phyloP scores from a whole-genome alignment of 208 protist genomes.

The Lotmaria passim region DNA sequence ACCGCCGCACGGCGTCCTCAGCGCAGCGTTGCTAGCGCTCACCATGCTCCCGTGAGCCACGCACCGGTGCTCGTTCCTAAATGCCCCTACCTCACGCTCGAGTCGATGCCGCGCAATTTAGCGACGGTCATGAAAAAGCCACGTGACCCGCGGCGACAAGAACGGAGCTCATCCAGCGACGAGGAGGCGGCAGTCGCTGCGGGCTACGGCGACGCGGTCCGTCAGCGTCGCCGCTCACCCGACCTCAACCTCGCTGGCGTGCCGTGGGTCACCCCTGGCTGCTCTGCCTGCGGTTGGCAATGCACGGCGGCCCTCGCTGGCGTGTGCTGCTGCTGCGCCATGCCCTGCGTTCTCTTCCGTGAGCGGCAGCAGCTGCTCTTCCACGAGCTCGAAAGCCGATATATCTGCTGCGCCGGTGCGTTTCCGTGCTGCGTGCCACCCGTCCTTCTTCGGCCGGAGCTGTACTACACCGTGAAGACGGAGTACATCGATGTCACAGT shows the following conservation, averaged over 20 bases:
- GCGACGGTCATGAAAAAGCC: neutral
- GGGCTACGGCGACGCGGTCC: neutral
- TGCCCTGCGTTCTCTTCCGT: slow-evolving; percentile 47
- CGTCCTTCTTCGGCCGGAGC: slow-evolving; percentile 43
- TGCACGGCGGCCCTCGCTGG: slow-evolving; percentile 29
- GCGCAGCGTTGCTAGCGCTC: neutral
- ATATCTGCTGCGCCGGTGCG: slow-evolving; percentile 51
- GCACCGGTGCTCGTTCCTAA: slow-evolving; percentile 24
- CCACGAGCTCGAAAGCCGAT: slow-evolving; percentile 39
- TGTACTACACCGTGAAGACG: slow-evolving; percentile 45
- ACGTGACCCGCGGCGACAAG: neutral
- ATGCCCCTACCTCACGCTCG: slow-evolving; percentile 27
- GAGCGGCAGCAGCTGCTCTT: slow-evolving; percentile 47
- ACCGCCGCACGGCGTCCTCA: neutral
- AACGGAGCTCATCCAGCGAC: neutral
- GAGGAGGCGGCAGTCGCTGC: neutral
- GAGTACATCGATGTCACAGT: neutral
- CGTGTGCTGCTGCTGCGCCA: slow-evolving; percentile 36
- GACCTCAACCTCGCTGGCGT: slow-evolving; percentile 1
- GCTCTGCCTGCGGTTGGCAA: slow-evolving; percentile 34
- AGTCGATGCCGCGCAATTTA: slow-evolving; percentile 15
- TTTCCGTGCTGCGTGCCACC: slow-evolving; percentile 53
- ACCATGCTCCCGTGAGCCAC: neutral
- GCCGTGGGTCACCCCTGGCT: slow-evolving; percentile 34
- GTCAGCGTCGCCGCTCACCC: neutral